Base-by-base conservation (phyloP, 2,329 filamentous ascomycete species). In the Fusarium mexicanum region DNA sequence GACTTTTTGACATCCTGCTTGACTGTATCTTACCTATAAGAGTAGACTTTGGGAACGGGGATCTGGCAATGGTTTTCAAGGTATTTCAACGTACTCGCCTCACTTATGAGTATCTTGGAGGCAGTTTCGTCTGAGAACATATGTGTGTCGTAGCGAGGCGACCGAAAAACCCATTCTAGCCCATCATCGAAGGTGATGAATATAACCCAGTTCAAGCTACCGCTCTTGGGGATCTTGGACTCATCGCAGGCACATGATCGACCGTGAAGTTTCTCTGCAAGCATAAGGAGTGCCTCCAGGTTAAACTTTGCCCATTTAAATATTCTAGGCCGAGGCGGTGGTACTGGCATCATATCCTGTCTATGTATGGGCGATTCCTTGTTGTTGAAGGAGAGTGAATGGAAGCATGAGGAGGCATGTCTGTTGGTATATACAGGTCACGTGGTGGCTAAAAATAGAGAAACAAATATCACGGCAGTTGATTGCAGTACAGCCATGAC, bases 171-270 rank as follows among this genome's bases (percentile, higher is more conserved):
- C 74, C 71, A 77, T 41, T 77, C 50, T 8, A 77, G 24, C 0
- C 67, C 73, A 69, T 77, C 73, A 22, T 76, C 71, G 31, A 77
- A 77, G 24, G 61, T 63, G 8, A 78, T 16, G 33, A 78, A 77
- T 40, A 77, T 67, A 18, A 48, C 67, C 67, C 76, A 77, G 53
- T 77, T 77, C 33, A 75, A 47, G 35, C 71, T 71, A 14, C 73
- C 75, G 26, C 54, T 61, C 37, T 71, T 72, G 5, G 76, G 76
- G 20, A 10, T 46, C 11, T 54, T 24, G 20, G 69, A 46, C 17
- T 47, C 40, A 14, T 77, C 71, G 26, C 62, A 74, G 44, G 37
- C 67, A 46, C 76, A 77, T 64, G 57, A 17, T 57, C 26, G 71
- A 40, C 76, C 74, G 14, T 73, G 63, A 51, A 68, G 62, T 29